Base-by-base conservation (phyloP, 495 filamentous ascomycete species). In the Penicillium diatomitis region DNA sequence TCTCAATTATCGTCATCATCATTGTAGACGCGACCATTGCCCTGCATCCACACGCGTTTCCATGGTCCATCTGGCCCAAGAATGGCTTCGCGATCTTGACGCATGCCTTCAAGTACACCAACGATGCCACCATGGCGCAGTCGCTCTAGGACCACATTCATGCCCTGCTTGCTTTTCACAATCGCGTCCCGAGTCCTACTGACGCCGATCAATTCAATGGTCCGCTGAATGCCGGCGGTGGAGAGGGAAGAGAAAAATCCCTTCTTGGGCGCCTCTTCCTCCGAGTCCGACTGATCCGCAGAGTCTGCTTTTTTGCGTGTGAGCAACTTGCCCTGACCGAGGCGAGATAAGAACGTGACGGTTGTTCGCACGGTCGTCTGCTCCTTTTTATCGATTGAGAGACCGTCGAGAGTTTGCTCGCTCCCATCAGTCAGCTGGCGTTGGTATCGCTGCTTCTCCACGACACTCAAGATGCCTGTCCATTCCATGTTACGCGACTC, bases 71-170 rank as follows among this genome's bases (percentile, higher is more conserved):
- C 69, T 4, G 60, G 52, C 8, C 71, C 70, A 45, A 76, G 63
- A 6, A 62, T 55, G 10, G 61, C 65, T 49, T 82, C 80, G 11
- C 80, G 69, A 59, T 92, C 87, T 56, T 75, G 69, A 47, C 85
- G 76, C 82, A 91, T 86, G 30, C 87, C 86, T 63, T 96, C 91
- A 38, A 92, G 67, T 11, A 96, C 85, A 12, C 80, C 87, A 29
- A 90, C 85, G 36, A 96, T 80, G 8, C 95, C 87, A 8, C 90
- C 87, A 46, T 75, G 72, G 47, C 92, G 79, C 53, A 97, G 62
- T 34, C 92, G 78, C 65, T 94, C 87, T 28, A 99, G 74, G 10
- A 99, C 91, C 38, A 96, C 81, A 47, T 84, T 86, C 92, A 99
- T 96, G 11, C 94, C 92, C 61, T 96, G 83, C 56, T 90, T 88